Evolutionary conservation across 768 basidiomycete genomes (phyloP), one percentile per base, ranked within the genome.

Genomic region (Leccinum fibrillosum): DNA sequence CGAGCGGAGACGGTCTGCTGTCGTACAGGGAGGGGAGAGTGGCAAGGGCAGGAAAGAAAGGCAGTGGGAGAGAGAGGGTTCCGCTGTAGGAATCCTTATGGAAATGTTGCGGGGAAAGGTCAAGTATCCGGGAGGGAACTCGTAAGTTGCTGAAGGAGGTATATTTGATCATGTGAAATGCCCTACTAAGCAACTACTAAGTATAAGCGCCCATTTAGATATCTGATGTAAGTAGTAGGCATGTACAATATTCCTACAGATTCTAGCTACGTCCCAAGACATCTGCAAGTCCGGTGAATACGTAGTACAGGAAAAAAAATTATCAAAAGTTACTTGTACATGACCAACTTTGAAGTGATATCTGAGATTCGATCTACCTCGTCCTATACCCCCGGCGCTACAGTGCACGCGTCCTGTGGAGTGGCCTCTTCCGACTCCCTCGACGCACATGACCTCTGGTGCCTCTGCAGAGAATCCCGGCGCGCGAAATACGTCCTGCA

Each of bases 1-100:
- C 1, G 65, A 66, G 28, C 68, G 60, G 63, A 80, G 76, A 65
- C 76, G 88, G 59, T 87, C 86, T 61, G 86, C 86, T 19, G 75
- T 88, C 3, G 77, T 88, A 37, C 75, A 88, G 0, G 82, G 80
- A 28, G 68, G 64, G 21, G 71, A 76, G 35, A 70, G 57, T 19
- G 64, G 66, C 2, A 65, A 61, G 49, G 52, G 34, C 34, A 62
- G 64, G 54, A 60, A 62, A 28, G 67, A 65, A 23, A 61, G 57
- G 56, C 56, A 60, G 50, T 57, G 59, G 15, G 68, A 66, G 26
- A 60, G 57, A 23, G 68, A 72, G 17, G 61, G 71, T 23, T 71
- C 70, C 2, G 69, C 74, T 26, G 59, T 69, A 15, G 68, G 64
- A 28, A 54, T 72, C 21, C 58, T 75, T 47, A 72, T 71, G 64